Conservation (phyloP, 148 eudicot species). For the Cornus kousa region DNA sequence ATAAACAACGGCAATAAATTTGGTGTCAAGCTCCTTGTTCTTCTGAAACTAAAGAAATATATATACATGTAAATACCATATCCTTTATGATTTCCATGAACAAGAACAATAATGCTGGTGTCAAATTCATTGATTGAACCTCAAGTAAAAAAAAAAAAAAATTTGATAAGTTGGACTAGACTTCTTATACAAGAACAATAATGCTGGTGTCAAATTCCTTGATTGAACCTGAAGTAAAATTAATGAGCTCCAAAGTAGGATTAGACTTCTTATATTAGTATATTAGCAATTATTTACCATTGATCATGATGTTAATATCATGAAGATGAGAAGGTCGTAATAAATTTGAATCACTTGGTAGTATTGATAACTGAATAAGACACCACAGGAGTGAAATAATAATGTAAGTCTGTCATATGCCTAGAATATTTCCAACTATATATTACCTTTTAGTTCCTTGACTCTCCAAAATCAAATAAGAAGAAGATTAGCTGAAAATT, state of each 20-base stretch:
- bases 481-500: background rate
- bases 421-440: background rate
- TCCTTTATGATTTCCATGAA: background rate
- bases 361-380: background rate
- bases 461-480: background rate
- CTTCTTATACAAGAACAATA: background rate
- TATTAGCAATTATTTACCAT: background rate
- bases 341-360: background rate
- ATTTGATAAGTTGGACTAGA: too few species aligned
- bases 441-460: constrained; percentile 5
- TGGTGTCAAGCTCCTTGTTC: constrained; percentile 3
- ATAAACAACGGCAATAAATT: background rate
- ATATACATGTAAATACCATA: too few species aligned
- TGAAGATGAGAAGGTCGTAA: background rate
- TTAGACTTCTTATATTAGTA: background rate
- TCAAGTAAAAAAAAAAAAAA: too few species aligned
- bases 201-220: background rate
- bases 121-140: constrained; percentile 2
- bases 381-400: background rate
- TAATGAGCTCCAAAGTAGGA: constrained; percentile 5
- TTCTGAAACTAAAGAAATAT: background rate
- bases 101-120: background rate
- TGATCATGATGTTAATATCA: background rate
- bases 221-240: background rate
- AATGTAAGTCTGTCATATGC: background rate